Percentiles rank a stretch among this genome's conserved stretches.
Conservation (phyloP, 345 rosid species). For the Citrus cavaleriei region DNA sequence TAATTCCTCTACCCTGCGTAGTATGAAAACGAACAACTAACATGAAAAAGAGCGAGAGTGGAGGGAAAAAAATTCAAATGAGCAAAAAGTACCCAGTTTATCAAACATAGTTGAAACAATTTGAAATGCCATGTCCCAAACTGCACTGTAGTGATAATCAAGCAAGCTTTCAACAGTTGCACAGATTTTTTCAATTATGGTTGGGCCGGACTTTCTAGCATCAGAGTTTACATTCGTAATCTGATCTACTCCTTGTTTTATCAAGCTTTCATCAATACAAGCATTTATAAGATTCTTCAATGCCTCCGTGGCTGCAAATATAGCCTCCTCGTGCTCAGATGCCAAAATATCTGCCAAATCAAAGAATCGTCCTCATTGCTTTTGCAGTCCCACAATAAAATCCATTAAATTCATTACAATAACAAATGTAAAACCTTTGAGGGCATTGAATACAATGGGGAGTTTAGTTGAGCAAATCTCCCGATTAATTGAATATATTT, state of each 20-base stretch:
- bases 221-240: slow-evolving; percentile 33
- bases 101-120: slow-evolving; percentile 66
- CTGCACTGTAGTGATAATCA: slow-evolving; percentile 68
- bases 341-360: slow-evolving; percentile 66
- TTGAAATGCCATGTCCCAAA: slow-evolving; percentile 86
- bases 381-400: background rate
- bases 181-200: slow-evolving; percentile 75
- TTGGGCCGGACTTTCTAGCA: slow-evolving; percentile 59
- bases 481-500: slow-evolving; percentile 60
- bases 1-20: background rate
- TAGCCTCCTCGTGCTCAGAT: slow-evolving; percentile 96
- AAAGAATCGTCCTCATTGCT: background rate
- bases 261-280: slow-evolving; percentile 75
- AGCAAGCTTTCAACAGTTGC: slow-evolving; percentile 77
- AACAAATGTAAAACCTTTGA: slow-evolving; percentile 53
- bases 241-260: slow-evolving; percentile 73
- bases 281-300: slow-evolving; percentile 61
- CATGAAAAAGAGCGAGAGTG: background rate
- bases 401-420: too few relatives aligned
- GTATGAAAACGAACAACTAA: background rate
- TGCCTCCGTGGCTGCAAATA: slow-evolving; percentile 72
- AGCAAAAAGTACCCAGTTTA: slow-evolving; percentile 56
- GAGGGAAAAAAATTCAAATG: background rate
- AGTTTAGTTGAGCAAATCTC: slow-evolving; percentile 67
- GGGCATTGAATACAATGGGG: slow-evolving; percentile 64